Evolutionary conservation across 2,329 filamentous ascomycete genomes (phyloP), one percentile per base, ranked within the genome.

Genomic region (Rutstroemia sp.): DNA sequence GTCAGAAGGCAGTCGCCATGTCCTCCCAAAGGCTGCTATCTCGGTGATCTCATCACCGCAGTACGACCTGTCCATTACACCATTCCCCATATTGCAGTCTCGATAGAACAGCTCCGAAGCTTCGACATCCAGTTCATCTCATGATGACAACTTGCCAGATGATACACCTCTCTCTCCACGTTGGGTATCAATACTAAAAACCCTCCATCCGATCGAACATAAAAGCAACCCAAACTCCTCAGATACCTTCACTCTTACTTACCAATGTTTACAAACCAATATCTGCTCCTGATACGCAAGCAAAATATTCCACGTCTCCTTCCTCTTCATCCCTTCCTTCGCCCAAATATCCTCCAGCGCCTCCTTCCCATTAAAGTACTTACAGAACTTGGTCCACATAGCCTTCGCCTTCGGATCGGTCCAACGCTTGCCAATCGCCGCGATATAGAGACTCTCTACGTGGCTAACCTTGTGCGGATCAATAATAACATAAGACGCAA

Each of bases 351-450:
- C 85, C 73, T 99, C 94, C 58, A 97, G 77, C 2, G 92, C 86
- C 67, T 87, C 85, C 56, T 79, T 81, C 1, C 94, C 94, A 70
- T 97, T 92, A 65, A 97, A 90, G 71, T 96, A 94, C 70, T 88
- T 90, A 65, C 53, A 80, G 64, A 96, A 83, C 46, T 79, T 75
- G 2, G 83, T 81, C 87, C 91, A 95, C 49, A 81, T 79, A 56
- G 82, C 79, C 44, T 81, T 77, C 14, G 88, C 71, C 58, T 83
- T 81, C 9, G 62, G 60, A 45, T 67, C 67, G 4, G 44, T 61
- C 46, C 85, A 75, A 9, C 81, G 74, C 49, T 73, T 73, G 6
- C 74, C 78, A 55, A 86, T 83, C 41, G 81, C 80, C n/a, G 77
- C 77, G 12, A 86, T 73, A 66, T 85, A 95, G 18, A 88, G 78